Evolutionary conservation across 1,284 basidiomycete species (phyloP), one percentile per base, ranked within the genome.

Genomic region (Cutaneotrichosporon sp.): DNA sequence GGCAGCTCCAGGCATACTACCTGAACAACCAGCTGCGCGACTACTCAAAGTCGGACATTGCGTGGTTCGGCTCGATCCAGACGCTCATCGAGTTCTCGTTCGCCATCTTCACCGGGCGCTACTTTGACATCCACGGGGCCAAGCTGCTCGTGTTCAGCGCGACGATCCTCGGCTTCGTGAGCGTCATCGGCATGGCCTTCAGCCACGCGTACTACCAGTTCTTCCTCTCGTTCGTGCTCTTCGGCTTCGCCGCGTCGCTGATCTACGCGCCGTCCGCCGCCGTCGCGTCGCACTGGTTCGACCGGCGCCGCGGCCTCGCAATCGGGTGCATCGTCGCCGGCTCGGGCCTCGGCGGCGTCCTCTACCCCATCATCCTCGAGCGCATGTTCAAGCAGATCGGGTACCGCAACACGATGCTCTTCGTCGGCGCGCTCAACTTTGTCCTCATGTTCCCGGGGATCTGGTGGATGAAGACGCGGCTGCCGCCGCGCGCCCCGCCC

Each of bases 161-260:
- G 3, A 73, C 72, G 3, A 57, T 68, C 2, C 46, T 72, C 14
- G 65, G 66, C 13, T 68, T 75, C 31, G 66, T 57, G 1, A 63
- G 70, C 3, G 46, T 76, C 7, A 59, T 79, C 29, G 74, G 67
- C n/a, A 59, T 78, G 36, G 76, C 77, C 3, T 79, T 79, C 62
- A 75, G 72, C 25, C 62, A 73, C 25, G 66, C 72, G 50, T 79
- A 73, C 65, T 79, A 74, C 60, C 78, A 79, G 55, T 75, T 79
- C 65, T 60, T 78, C 20, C 70, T 78, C 4, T 72, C 74, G 1
- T 74, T 75, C 42, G 52, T 72, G 11, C 63, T 72, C 2, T 76
- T 74, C 52, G 76, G 78, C 27, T 57, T 74, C 11, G 68, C 72
- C 0, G 76, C 71, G 0, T 67, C 72, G 1, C 55, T 74, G 29